These are phyloP conservation scores for Usnea hakonensis DNA, from an alignment of 495 filamentous ascomycete species.

Conservation along the genomic window DNA sequence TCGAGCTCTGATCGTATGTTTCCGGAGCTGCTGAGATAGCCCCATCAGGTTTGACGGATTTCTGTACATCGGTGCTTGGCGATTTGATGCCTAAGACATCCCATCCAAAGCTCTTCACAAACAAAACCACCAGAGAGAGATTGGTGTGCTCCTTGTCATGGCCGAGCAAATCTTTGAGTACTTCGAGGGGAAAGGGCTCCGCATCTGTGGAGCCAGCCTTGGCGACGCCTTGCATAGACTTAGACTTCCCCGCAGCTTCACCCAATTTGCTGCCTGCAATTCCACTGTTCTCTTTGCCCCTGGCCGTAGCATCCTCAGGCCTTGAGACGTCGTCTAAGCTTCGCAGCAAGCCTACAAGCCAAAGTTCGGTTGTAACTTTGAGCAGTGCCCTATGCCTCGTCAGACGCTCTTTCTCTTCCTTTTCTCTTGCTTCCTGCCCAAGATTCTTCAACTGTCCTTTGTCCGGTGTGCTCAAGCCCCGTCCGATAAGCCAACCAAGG, in stretches of 20 bases:
- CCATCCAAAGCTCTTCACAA: constrained; percentile 95
- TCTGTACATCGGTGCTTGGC: constrained; percentile 63
- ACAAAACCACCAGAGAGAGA: constrained; percentile 81
- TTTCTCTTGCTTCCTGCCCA: constrained; percentile 72
- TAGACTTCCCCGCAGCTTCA: constrained; percentile 41
- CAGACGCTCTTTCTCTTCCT: constrained; percentile 91
- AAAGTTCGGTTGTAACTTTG: constrained; percentile 87
- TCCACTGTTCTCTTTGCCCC: constrained; percentile 52
- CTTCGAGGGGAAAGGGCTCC: constrained; percentile 91
- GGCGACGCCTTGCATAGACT: constrained; percentile 46
- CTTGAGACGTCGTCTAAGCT: constrained; percentile 83
- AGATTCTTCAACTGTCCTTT: constrained; percentile 75
- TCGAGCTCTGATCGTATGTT: constrained; percentile 35
- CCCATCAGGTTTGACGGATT: constrained; percentile 79
- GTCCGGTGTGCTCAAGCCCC: constrained; percentile 86
- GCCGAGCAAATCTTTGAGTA: constrained; percentile 89
- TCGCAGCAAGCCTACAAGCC: constrained; percentile 81
- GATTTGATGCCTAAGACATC: constrained; percentile 77
- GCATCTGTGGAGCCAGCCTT: constrained; percentile 40
- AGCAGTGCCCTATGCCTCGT: constrained; percentile 78
- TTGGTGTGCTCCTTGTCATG: constrained; percentile 90
- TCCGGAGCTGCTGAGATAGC: constrained; percentile 44
- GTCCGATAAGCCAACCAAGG: constrained; percentile 87
- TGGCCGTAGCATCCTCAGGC: constrained; percentile 71
- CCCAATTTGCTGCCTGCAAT: constrained; percentile 14